Conservation (phyloP, 305 asterid genomes). For the Striga hermonthica region DNA sequence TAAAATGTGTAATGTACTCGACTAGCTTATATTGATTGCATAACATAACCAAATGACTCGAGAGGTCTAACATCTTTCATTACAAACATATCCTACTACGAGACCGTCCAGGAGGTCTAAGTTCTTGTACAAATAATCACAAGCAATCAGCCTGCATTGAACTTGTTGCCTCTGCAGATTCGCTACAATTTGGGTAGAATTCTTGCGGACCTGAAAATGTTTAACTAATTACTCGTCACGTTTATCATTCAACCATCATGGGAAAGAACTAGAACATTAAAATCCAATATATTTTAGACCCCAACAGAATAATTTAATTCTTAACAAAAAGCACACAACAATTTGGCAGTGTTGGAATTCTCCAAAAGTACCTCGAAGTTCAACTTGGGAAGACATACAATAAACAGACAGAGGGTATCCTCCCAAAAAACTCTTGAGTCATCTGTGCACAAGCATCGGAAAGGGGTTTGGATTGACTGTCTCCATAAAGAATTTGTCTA, state of each 20-base stretch:
- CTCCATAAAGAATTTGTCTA: constrained; percentile 64
- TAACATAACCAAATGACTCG: too few species aligned
- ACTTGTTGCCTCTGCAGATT: constrained; percentile 87
- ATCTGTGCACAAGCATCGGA: constrained; percentile 73
- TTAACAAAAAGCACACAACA: neutral
- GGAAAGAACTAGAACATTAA: neutral
- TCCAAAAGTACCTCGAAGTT: constrained; percentile 55
- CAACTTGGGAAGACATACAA: constrained; percentile 63
- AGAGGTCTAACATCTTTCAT: too few species aligned
- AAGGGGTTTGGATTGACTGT: constrained; percentile 69
- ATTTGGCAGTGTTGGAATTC: constrained; percentile 11
- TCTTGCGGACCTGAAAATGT: constrained; percentile 63
- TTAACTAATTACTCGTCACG: constrained; percentile 7
- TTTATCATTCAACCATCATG: constrained; percentile 18
- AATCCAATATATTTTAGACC: neutral
- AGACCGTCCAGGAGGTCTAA: constrained; percentile 74
- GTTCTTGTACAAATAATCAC: constrained; percentile 79
- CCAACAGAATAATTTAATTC: neutral
- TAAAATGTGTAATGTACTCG: too few species aligned
- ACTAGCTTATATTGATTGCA: too few species aligned
- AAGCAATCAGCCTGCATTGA: constrained; percentile 74
- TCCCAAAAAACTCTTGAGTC: constrained; percentile 72
- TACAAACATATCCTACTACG: constrained; percentile 56
- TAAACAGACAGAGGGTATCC: constrained; percentile 61
- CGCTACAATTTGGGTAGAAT: constrained; percentile 82